A percentile compares a stretch with the other conserved stretches of the same genome.
These are phyloP conservation scores for Lasiodiplodia sp. DNA, from an alignment of 2,329 filamentous ascomycete species.

Conservation along the genomic window DNA sequence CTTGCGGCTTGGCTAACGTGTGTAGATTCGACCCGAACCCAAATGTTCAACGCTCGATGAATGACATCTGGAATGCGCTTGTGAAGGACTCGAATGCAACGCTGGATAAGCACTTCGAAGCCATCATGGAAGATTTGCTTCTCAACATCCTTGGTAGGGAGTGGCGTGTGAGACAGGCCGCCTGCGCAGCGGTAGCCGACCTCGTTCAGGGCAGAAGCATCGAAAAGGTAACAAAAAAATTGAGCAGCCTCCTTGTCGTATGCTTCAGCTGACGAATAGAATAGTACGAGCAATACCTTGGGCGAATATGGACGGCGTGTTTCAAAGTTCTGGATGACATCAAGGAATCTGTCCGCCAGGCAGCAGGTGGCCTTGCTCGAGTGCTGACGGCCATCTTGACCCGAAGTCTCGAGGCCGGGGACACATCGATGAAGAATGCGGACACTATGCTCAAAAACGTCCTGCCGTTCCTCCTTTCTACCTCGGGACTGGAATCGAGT, in stretches of 20 bases:
- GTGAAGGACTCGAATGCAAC: constrained; percentile 84
- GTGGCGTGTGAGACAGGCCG: constrained; percentile 92
- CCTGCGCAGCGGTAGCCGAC: constrained; percentile 87
- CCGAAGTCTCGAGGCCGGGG: constrained; percentile 81
- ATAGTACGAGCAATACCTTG: constrained; percentile 82
- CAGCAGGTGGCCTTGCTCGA: constrained; percentile 83
- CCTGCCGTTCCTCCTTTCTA: constrained; percentile 87
- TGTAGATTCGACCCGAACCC: constrained; percentile 83
- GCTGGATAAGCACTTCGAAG: constrained; percentile 82
- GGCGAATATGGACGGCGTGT: constrained; percentile 82
- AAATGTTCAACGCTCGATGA: constrained; percentile 94
- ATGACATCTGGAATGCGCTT: constrained; percentile 96
- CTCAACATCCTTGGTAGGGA: constrained; percentile 87
- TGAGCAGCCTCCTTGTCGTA: too few relatives aligned
- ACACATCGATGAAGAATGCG: constrained; percentile 69
- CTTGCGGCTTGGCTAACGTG: constrained; percentile 33
- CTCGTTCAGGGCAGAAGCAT: constrained; percentile 79
- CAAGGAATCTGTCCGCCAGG: constrained; percentile 84
- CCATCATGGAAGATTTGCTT: constrained; percentile 86
- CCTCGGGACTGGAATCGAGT: constrained; percentile 86
- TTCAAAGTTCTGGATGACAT: constrained; percentile 96
- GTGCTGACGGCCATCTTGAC: constrained; percentile 85
- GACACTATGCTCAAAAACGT: constrained; percentile 84
- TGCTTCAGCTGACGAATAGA: constrained; percentile 28
- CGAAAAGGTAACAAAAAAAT: constrained; percentile 45